Base-by-base conservation (phyloP, 1,284 basidiomycete species). In the Somion occarium region DNA sequence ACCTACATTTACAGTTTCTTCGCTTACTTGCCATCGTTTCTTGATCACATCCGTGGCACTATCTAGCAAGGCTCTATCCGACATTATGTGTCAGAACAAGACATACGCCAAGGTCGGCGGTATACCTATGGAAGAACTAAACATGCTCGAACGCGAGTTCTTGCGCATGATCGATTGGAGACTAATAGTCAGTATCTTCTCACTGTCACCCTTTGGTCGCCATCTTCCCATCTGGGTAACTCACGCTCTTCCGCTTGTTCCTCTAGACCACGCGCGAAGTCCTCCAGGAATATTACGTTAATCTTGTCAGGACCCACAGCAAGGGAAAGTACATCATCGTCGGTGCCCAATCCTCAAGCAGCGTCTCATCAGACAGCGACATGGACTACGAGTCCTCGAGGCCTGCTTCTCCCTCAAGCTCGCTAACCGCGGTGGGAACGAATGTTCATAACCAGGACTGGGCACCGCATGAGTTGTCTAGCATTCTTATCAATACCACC, bases 71-170 rank as follows among this genome's bases (percentile, higher is more conserved):
- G 91, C 91, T 1, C 82, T 96, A 49, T 95, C 90, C 69, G 94
- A 98, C 71, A 82, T 85, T 18, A 97, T 97, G 68, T 94, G 91
- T 72, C 91, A 91, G 43, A 97, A 97, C 68, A 82, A 81, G 47
- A 82, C 93, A 63, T 97, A 97, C 70, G 91, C 94, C 59, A 90
- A 88, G 72, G 93, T 98, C 34, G 94, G 94, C 58, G 94, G 94
- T 47, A 93, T 97, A 65, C 85, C 90, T 58, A 76, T 93, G 49
- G 75, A 78, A 52, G 94, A 98, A 71, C 83, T 98, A 67, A 95
- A 96, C 71, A 75, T 90, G 58, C 82, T 98, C 55, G 94, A 98
- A 73, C 78, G 91, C 64, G 94, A 97, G 67, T 93, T 98, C 67
- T 79, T 97, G 38, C 76, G 78, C 54, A 85, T 86, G 64, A 92